Evolutionary conservation across 495 filamentous ascomycete species (phyloP), one percentile per base, ranked within the genome.

Genomic region (Penicillium turbatum): DNA sequence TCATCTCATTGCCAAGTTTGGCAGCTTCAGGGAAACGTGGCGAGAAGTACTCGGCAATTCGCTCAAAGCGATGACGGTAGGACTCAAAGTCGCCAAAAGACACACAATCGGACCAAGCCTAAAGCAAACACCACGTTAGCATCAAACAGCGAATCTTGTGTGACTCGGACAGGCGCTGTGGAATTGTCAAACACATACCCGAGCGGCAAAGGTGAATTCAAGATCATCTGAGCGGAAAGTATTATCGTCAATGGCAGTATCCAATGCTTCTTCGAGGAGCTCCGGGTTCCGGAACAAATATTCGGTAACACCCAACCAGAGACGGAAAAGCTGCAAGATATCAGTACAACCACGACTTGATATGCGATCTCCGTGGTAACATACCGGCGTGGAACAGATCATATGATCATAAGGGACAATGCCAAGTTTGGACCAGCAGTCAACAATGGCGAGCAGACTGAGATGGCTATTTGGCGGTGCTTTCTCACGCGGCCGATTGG

Each of bases 371-470:
- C 6, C 11, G 41, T 47, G 13, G 36, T 15, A 16, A 74, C 80
- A 68, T 67, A 87, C 85, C 47, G 93, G 93, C 12, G 93, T 98
- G 11, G 89, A 95, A 73, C 93, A 98, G 59, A 98, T 96, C 90
- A 97, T 97, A 74, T 98, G 93, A 69, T 97, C 92, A 68, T 97
- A 98, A 1, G 93, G 93, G 30, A 93, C 87, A 56, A 96, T 98
- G 30, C 85, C 88, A 12, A 96, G 77, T 53, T 87, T 87, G 69
- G 85, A 92, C 93, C 93, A 98, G 71, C 90, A 97, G 72, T 98
- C 93, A 26, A 97, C 93, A 82, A 98, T 98, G n/a, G 92, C 95
- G 34, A 98, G 81, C 43, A 98, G 80, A 71, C 83, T 88, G 29
- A 98, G 76, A 68, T 98, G 93, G 62, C 90, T 97, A 70, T 98